Evolutionary conservation across 176 grass and related monocot genomes (phyloP), one percentile per base, ranked within the genome.

Genomic region (Oryza meridionalis): DNA sequence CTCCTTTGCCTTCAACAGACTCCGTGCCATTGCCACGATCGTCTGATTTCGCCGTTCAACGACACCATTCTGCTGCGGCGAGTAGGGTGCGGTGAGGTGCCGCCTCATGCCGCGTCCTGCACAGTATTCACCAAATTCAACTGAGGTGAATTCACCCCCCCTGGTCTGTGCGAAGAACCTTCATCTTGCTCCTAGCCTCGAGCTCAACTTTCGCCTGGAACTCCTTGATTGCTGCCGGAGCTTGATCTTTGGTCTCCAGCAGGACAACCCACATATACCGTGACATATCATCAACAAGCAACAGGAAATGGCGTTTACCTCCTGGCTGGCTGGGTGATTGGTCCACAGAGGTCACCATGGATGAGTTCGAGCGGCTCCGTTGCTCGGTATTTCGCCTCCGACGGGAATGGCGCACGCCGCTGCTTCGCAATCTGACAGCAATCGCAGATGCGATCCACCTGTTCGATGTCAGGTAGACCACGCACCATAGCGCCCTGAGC

Each of bases 151-250:
- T 15, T 50, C 47, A 4, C 12, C 46, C 1, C 12, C 47, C 4
- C 47, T 12, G 2, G 4, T 50, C 12, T 50, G 47, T 15, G 15
- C 47, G 32, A 33, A 33, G 32, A 33, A 33, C 32, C 0, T 50
- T 13, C 47, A 50, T 0, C 2, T 13, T 29, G 0, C 27, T 1
- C 4, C 26, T 3, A 7, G 13, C 0, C 1, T 50, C 47, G 0
- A 15, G 13, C 2, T 50, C 3, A 0, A 15, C 13, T 3, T 13
- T 14, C 4, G 2, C 47, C 47, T 50, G 13, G 13, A 50, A 15
- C 0, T 50, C 3, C 14, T 5, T 12, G 14, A 50, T 50, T 1
- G 47, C 47, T 4, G 2, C 13, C 3, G 47, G 47, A 4, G 47
- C 47, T 13, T 50, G 47, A 15, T 50, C 13, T 15, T 50, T 50